phyloP scores from a whole-genome alignment of 257 asterid genomes.

The Solanum chaucha region DNA sequence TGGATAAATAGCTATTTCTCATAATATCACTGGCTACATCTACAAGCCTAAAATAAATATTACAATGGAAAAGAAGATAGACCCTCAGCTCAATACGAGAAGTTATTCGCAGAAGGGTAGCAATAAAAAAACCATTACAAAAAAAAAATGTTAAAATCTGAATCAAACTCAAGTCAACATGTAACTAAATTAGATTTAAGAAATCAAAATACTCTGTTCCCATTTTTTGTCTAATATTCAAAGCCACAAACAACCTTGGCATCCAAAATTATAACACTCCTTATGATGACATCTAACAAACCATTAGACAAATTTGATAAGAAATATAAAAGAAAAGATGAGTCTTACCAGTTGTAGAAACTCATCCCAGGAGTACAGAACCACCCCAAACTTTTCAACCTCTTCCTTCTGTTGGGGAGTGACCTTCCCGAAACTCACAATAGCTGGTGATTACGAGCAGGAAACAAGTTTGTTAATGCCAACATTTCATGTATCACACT shows the following conservation, averaged over 20 bases:
- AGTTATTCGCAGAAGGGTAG: neutral
- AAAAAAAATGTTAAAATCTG: neutral
- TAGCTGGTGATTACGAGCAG: slow-evolving; percentile 31
- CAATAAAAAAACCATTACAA: neutral
- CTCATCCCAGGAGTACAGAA: slow-evolving; percentile 7
- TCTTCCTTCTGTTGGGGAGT: slow-evolving; percentile 64
- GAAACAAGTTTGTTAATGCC: neutral
- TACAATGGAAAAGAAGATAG: neutral
- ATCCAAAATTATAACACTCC: neutral
- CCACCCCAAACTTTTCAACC: slow-evolving; percentile 32
- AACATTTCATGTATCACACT: neutral
- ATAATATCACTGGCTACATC: neutral
- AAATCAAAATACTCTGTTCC: neutral
- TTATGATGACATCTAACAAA: neutral
- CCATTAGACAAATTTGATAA: neutral
- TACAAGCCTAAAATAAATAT: neutral
- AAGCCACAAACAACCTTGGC: neutral
- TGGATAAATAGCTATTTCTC: neutral
- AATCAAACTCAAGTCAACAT: neutral
- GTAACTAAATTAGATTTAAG: neutral
- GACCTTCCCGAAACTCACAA: slow-evolving; percentile 82
- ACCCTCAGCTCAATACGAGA: neutral
- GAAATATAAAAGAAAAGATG: neutral
- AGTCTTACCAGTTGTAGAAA: slow-evolving; percentile 9
- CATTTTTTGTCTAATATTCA: neutral